A percentile compares a stretch with the other conserved stretches of the same genome.
Conservation (phyloP, 139 green algal species). For the Chlorella sp. region DNA sequence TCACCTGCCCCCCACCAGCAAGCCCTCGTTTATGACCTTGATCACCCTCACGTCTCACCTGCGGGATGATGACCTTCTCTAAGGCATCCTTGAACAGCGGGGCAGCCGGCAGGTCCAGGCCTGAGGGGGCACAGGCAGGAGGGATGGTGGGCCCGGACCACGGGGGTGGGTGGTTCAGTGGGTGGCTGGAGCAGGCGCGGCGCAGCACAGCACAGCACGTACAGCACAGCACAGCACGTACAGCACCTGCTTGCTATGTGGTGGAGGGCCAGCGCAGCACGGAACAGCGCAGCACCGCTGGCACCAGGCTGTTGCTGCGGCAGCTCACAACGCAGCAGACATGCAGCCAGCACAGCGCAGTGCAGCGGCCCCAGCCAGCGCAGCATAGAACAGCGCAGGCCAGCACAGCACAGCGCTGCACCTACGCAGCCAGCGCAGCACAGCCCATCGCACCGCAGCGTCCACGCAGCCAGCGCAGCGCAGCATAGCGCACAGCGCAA, state of each 20-base stretch:
- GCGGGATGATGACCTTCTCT: conserved; percentile 98
- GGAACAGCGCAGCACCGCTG: too few species aligned
- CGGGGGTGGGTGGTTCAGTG: neutral
- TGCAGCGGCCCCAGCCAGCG: too few species aligned
- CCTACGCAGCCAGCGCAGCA: neutral
- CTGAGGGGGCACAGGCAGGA: neutral
- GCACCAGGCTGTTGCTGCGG: too few species aligned
- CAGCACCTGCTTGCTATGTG: too few species aligned
- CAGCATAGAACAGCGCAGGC: neutral
- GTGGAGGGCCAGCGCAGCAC: too few species aligned
- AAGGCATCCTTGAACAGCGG: conserved; percentile 98
- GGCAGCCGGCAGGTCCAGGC: conserved; percentile 91
- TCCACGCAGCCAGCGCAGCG: too few species aligned
- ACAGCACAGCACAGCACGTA: too few species aligned
- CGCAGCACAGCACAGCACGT: neutral
- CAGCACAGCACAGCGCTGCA: neutral
- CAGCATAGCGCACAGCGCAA: neutral
- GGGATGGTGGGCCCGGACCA: neutral
- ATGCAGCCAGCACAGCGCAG: too few species aligned
- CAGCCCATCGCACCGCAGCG: too few species aligned
- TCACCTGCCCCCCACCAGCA: too few species aligned
- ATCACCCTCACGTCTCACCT: conserved; percentile 65
- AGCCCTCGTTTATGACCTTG: conserved; percentile 63
- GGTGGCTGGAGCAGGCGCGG: neutral
- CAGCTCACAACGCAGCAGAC: too few species aligned